Evolutionary conservation across 495 filamentous ascomycete genomes (phyloP).

Genomic region (Hypoxylon subgilvum): DNA sequence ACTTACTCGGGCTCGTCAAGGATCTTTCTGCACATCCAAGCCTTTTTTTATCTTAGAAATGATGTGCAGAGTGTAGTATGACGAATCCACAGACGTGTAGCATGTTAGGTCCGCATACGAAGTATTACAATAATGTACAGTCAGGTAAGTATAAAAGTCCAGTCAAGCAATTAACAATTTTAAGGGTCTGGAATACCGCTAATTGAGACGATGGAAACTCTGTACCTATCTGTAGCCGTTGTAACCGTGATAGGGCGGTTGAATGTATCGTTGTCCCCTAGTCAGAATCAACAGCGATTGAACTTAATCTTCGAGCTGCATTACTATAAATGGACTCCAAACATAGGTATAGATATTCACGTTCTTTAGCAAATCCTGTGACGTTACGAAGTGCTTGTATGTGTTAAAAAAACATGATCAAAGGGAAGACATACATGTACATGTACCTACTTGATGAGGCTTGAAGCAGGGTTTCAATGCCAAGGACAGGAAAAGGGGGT

Average conservation of each 20-base stretch:
- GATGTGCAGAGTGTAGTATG: constrained; percentile 36
- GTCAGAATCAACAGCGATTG: no score
- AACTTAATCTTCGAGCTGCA: background rate
- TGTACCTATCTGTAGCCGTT: constrained; percentile 8
- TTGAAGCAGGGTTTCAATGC: constrained; percentile 20
- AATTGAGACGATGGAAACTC: constrained; percentile 23
- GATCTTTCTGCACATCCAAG: constrained; percentile 31
- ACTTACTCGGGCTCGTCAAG: constrained; percentile 30
- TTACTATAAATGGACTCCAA: background rate
- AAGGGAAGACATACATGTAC: no score
- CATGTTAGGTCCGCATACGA: constrained; percentile 31
- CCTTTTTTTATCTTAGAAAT: constrained; percentile 24
- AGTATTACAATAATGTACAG: no score
- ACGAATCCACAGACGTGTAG: constrained; percentile 36
- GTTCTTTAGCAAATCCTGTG: no score
- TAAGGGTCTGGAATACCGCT: constrained; percentile 15
- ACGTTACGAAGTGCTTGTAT: background rate
- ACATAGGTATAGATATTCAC: no score
- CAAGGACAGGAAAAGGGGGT: constrained; percentile 28
- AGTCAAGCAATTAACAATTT: constrained; percentile 24
- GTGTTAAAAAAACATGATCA: background rate
- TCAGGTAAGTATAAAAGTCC: constrained; percentile 28
- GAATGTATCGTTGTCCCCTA: no score
- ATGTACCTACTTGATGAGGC: constrained; percentile 34
- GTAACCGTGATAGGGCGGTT: constrained; percentile 28